Base-by-base conservation (phyloP, 129 eudicot species). In the Lonicera japonica region DNA sequence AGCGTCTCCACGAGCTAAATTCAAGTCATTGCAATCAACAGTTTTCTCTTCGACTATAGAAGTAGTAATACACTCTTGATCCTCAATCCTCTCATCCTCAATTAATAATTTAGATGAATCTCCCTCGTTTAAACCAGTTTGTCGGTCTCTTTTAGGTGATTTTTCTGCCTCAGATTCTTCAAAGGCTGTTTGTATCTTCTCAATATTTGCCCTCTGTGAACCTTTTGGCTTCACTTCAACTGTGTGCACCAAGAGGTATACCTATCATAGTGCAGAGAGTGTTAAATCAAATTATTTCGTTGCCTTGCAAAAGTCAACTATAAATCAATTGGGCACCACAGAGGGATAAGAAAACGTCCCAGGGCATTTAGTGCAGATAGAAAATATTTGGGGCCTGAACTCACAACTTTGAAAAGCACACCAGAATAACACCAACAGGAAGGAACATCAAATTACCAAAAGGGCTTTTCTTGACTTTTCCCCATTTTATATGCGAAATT, bases 241-340 rank as follows among this genome's bases (percentile, higher is more conserved):
- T 13, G 70, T 75, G 78, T 94, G 99, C 41, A 94, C 94, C 80
- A 94, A 74, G 12, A 94, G 75, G 73, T 88, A 88, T 64, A 86
- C 98, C 98, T 91, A 78, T 41, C 50, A 75, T 53, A 20, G 59
- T 54, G 50, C 63, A 67, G 40, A 51, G 65, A 67, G 58, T 23
- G 17, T 17, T 16, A 61, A 70, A 50, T 61, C 29, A 56, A 60
- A 56, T 54, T 19, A 74, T 58, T 25, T 21, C 17, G 21, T 39
- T 10, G 25, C 11, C 18, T 36, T 29, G 6, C 36, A 29, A 29
- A 29, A 29, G 36, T 29, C 36, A 62, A 2, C 36, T 43, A 18
- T 24, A 50, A 75, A 69, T 41, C 43, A 25, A 58, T 34, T 56
- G 7, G 36, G 23, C 58, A 34, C 56, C 38, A 68, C 39, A 55